Percentiles rank a stretch among this genome's conserved stretches.
Evolutionary conservation across 2,329 filamentous ascomycete species (phyloP).

Genomic region (Cladorrhinum sp.): DNA sequence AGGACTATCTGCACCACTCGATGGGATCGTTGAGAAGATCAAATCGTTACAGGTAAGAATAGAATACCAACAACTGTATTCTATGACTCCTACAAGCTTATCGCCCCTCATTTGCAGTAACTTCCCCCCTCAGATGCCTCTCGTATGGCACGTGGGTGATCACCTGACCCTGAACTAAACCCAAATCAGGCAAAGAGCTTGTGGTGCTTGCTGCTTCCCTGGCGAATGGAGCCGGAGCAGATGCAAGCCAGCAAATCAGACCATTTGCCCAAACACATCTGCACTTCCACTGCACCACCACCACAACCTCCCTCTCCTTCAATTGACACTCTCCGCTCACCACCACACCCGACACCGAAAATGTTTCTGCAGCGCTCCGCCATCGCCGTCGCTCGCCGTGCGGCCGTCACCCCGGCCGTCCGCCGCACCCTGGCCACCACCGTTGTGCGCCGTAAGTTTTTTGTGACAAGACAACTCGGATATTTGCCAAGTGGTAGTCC

Average conservation of each 20-base stretch:
- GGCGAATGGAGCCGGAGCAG: background rate
- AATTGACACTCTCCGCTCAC: conserved; percentile 19
- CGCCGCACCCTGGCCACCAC: conserved; percentile 60
- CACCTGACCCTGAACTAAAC: background rate
- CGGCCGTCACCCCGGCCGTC: conserved; percentile 49
- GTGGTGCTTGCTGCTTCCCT: background rate
- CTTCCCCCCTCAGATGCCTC: background rate
- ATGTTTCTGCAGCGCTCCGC: conserved; percentile 66
- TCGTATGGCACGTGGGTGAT: background rate
- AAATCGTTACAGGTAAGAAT: no score
- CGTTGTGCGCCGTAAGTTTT: conserved; percentile 57
- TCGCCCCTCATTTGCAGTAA: background rate
- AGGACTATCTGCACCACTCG: background rate
- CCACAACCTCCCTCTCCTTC: conserved; percentile 9
- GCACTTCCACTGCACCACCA: conserved; percentile 16
- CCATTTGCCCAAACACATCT: conserved; percentile 15
- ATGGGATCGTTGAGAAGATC: background rate
- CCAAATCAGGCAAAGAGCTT: background rate
- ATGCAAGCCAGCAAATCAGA: conserved; percentile 20
- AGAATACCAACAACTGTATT: no score
- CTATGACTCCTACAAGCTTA: background rate
- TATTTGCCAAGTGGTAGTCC: no score
- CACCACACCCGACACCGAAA: conserved; percentile 15
- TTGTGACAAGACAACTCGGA: conserved; percentile 11
- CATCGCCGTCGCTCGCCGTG: conserved; percentile 59